These are phyloP conservation scores for Nepenthes gracilis DNA, from an alignment of 148 eudicot species.

Conservation along the genomic window DNA sequence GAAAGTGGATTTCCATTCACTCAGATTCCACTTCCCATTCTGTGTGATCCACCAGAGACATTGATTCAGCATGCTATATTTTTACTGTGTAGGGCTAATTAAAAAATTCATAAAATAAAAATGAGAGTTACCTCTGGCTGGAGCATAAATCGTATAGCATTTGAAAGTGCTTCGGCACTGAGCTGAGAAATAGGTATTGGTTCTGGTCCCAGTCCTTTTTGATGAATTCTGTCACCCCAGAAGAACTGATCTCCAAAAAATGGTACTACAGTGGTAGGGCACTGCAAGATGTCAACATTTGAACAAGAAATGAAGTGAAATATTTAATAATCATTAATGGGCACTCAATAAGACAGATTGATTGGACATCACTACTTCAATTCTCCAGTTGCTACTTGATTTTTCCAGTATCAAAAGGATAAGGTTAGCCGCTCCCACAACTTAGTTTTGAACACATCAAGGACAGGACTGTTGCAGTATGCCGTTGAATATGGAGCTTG, in stretches of 20 bases:
- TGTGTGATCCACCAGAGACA: too few relatives aligned
- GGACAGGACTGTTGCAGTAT: too few relatives aligned
- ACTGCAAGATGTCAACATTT: constrained; percentile 33
- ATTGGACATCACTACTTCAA: too few relatives aligned
- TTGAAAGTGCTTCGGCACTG: constrained; percentile 54
- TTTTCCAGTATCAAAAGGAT: too few relatives aligned
- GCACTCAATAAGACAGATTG: too few relatives aligned
- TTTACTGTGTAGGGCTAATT: background rate
- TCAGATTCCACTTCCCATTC: too few relatives aligned
- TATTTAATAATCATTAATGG: too few relatives aligned
- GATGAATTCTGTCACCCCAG: constrained; percentile 78
- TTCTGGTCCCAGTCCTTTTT: constrained; percentile 82
- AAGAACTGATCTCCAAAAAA: constrained; percentile 96
- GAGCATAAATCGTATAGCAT: constrained; percentile 74
- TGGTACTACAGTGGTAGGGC: constrained; percentile 90
- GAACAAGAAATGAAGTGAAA: background rate
- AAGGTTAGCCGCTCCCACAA: too few relatives aligned
- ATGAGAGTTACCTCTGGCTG: constrained; percentile 63
- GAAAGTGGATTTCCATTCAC: too few relatives aligned
- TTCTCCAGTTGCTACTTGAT: too few relatives aligned
- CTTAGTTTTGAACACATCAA: too few relatives aligned
- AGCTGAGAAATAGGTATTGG: constrained; percentile 75
- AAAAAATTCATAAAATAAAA: background rate
- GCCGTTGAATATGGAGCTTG: too few relatives aligned
- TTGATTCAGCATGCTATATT: background rate